phyloP scores from a whole-genome alignment of 1,284 basidiomycete genomes.

The Mycosarcoma maydis region DNA sequence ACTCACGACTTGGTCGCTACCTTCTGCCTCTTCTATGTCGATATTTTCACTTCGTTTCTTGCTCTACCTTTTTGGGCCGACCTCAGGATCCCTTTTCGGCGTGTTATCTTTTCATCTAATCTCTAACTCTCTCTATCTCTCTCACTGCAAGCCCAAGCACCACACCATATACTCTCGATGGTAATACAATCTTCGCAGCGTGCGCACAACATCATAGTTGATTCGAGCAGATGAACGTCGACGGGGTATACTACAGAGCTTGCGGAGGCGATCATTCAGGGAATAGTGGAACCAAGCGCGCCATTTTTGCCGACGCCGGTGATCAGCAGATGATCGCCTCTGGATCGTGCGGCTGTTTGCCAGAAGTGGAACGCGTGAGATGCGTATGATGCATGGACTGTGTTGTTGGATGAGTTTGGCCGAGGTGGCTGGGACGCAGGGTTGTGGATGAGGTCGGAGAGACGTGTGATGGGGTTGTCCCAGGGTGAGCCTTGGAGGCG shows the following conservation, averaged over 20 bases:
- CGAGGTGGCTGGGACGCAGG: background rate
- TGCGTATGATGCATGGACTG: background rate
- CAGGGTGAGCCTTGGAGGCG: slow-evolving; percentile 28
- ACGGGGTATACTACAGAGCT: too few species aligned
- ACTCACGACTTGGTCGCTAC: too few species aligned
- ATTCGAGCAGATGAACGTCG: background rate
- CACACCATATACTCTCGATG: background rate
- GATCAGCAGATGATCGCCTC: slow-evolving; percentile 43
- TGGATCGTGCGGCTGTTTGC: slow-evolving; percentile 23
- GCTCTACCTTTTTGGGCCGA: background rate
- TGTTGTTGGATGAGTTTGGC: background rate
- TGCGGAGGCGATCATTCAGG: background rate
- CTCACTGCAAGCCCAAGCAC: background rate
- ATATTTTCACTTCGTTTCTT: slow-evolving; percentile 1
- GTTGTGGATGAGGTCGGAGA: background rate
- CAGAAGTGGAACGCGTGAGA: slow-evolving; percentile 17
- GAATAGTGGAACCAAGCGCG: slow-evolving; percentile 14
- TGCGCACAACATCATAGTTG: background rate
- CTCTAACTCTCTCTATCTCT: background rate
- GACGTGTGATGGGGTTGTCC: slow-evolving; percentile 12
- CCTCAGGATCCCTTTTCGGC: background rate
- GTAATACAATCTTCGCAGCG: background rate
- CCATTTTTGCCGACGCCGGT: slow-evolving; percentile 40
- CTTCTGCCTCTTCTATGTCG: too few species aligned
- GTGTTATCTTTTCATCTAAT: background rate